A percentile compares a stretch with the other conserved stretches of the same genome.
Evolutionary conservation across 2,329 filamentous ascomycete species (phyloP).

Genomic region (Magnaporthales sp.): DNA sequence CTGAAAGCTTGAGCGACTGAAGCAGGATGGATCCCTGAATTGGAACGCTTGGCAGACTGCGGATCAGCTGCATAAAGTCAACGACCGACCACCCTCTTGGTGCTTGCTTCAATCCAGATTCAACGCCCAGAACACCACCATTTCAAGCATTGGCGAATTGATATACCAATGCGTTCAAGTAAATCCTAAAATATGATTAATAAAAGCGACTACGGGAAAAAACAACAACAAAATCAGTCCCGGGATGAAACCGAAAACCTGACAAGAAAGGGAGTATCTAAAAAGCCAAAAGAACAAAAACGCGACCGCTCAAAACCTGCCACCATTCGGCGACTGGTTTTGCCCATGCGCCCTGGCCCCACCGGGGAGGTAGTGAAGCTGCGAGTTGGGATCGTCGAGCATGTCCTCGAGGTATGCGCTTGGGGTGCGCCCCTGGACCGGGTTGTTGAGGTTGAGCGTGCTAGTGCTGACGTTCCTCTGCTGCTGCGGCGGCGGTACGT

Average conservation of each 20-base stretch:
- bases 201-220: not conserved
- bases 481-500: constrained; percentile 12
- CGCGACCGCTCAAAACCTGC: not conserved
- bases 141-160: not conserved
- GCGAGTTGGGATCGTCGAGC: constrained; percentile 53
- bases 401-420: constrained; percentile 88
- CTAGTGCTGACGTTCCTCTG: constrained; percentile 47
- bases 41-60: not conserved
- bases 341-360: not conserved
- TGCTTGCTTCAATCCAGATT: not conserved
- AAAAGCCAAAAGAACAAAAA: not conserved
- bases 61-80: not conserved
- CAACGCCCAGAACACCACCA: not conserved
- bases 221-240: not conserved
- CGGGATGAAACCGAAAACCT: not conserved
- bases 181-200: not conserved
- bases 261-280: not conserved
- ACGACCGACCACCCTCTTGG: not conserved
- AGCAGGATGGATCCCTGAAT: not conserved
- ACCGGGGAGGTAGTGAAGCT: not conserved
- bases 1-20: not conserved
- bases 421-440: constrained; percentile 64
- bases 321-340: not conserved
- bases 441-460: constrained; percentile 56
- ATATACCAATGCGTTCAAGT: not conserved